Evolutionary conservation across 257 asterid genomes (phyloP), one percentile per base, ranked within the genome.

Genomic region (Eustoma russellianum): DNA sequence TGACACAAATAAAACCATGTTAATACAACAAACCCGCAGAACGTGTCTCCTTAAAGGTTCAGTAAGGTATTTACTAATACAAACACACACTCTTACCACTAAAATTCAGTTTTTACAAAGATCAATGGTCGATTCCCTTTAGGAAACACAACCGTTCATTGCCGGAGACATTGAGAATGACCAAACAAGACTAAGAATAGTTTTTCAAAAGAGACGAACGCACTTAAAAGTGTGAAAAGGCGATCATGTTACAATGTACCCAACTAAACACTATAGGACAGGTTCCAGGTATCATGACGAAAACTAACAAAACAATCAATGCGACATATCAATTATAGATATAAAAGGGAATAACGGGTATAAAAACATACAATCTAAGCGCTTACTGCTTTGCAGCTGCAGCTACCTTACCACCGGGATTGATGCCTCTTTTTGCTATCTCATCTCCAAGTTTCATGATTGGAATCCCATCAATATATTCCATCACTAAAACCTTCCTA

Each of bases 341-440:
- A 24, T 24, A 45, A 15, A 28, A 11, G 8, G 13, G 11, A 5
- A 33, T 33, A 44, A 50, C 18, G 34, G 59, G 17, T 59, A 41
- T 33, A 62, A 66, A 66, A 76, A 66, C 85, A 76, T 65, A 73
- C 81, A 53, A 71, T 69, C 67, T 48, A 79, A 77, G 61, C 62
- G 80, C 93, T 92, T 85, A 92, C 98, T 83, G 83, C 82, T 88
- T 92, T 79, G 98, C 95, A 51, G 84, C 86, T 46, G 83, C 80
- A 45, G 99, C 97, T 61, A 83, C 63, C 82, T 81, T 85, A 72
- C 97, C 94, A 75, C 50, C 77, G 62, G 97, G 98, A 68, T 77
- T 77, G 59, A 92, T 72, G 79, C 98, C 98, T 75, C 98, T 72
- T 77, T 81, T 92, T 59, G 81, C 88, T 50, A 92, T 92, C 79